A percentile compares a stretch with the other conserved stretches of the same genome.
Evolutionary conservation across 2,329 filamentous ascomycete genomes (phyloP).

Genomic region (Penicillium vulpinum): DNA sequence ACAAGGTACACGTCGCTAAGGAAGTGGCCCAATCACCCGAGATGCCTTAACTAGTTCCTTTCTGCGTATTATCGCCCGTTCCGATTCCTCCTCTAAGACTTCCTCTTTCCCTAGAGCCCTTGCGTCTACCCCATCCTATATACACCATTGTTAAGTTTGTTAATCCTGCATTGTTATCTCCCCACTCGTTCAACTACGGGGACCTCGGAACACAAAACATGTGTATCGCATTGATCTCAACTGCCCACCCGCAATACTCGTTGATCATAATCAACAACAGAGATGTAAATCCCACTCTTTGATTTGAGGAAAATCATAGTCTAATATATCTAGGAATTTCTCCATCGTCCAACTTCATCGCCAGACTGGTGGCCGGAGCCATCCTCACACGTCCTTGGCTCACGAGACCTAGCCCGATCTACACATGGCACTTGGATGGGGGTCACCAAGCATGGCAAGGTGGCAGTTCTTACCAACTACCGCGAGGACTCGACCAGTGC

Average conservation of each 20-base stretch:
- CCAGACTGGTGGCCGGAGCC: constrained; percentile 62
- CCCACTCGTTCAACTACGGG: neutral
- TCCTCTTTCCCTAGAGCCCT: neutral
- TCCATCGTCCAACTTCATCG: constrained; percentile 60
- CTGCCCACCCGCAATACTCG: constrained; percentile 71
- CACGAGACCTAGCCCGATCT: constrained; percentile 61
- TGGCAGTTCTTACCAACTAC: constrained; percentile 66
- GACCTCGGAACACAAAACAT: constrained; percentile 52
- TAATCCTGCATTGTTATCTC: neutral
- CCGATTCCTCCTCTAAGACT: neutral
- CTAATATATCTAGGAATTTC: constrained; percentile 56
- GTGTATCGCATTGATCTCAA: constrained; percentile 77
- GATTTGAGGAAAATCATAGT: neutral
- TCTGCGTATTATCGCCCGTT: neutral
- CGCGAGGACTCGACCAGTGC: constrained; percentile 54
- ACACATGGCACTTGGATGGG: constrained; percentile 66
- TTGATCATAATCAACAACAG: constrained; percentile 76
- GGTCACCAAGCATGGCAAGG: constrained; percentile 59
- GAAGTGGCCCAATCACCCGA: constrained; percentile 3
- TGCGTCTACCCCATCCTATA: neutral
- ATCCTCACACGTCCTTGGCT: constrained; percentile 58
- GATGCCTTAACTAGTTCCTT: neutral
- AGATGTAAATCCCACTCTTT: constrained; percentile 56
- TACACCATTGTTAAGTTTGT: neutral
- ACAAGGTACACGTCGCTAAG: neutral